Evolutionary conservation across 2,329 filamentous ascomycete species (phyloP).

Genomic region (Tolypocladium inflatum): DNA sequence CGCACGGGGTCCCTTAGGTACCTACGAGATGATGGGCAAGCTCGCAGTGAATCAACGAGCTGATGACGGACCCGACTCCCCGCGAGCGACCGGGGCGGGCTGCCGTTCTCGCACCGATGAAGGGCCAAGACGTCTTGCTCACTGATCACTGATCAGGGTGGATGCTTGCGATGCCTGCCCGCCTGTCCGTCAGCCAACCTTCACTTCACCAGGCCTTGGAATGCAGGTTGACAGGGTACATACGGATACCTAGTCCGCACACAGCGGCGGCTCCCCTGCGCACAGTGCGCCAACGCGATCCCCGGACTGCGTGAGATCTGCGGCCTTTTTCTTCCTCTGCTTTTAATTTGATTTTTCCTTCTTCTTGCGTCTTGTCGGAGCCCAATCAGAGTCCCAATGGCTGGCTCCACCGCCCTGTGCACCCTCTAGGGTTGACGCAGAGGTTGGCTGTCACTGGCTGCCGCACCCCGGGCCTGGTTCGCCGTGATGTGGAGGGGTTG

Average conservation of each 20-base stretch:
- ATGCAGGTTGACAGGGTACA: no score
- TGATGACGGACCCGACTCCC: constrained; percentile 2
- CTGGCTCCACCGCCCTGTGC: background rate
- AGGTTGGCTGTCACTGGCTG: background rate
- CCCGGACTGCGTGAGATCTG: background rate
- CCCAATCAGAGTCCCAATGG: constrained; percentile 1
- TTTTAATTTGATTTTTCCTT: background rate
- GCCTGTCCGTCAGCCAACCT: background rate
- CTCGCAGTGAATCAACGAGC: background rate
- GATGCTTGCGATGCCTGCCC: background rate
- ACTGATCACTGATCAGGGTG: background rate
- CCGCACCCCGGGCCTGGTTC: no score
- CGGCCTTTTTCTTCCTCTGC: background rate
- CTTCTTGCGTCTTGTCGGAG: background rate
- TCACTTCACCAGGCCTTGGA: background rate
- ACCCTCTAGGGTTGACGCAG: background rate
- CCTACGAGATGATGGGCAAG: no score
- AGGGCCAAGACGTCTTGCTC: background rate
- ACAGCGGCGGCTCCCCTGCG: background rate
- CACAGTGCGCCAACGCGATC: background rate
- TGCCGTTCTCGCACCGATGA: constrained; percentile 3
- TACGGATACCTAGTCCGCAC: background rate
- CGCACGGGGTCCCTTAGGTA: background rate
- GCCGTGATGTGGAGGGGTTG: no score
- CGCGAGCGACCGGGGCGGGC: constrained; percentile 2